Base-by-base conservation (phyloP, 306 rosid genomes). In the Dryas alaskensis region DNA sequence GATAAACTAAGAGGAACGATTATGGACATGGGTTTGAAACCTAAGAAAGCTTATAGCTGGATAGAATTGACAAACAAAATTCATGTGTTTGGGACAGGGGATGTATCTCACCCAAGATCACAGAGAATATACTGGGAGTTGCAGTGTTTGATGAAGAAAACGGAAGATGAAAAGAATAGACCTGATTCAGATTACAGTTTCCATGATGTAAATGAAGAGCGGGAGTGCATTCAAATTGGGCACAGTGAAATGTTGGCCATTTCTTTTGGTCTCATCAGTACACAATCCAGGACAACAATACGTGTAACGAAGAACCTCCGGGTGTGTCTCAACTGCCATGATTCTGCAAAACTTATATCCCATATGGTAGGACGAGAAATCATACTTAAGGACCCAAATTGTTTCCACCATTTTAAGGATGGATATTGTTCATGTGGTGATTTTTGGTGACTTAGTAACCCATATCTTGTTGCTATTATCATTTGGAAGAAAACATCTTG, bases 81-180 rank as follows among this genome's bases (percentile, higher is more conserved):
- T 69, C 97, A 91, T 50, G 90, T 79, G 40, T 91, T 91, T 65
- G 89, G 88, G 40, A 91, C 89, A 1, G 93, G 97, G 53, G 92
- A 91, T 73, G 84, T 80, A 46, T 78, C 92, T 45, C 94, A 89
- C 71, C 92, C 90, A 6, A 74, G 94, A 73, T 87, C 94, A 47
- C 79, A 50, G 63, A 74, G 55, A 77, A 84, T 87, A 65, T 84
- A 81, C 78, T 81, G 78, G 69, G 87, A 86, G 75, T 79, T 91
- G 22, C 81, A 89, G 79, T 39, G 75, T 81, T 66, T 89, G 72
- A 73, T 75, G 81, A 79, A 85, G 81, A 81, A 81, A 81, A 87
- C 88, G 90, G 86, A 82, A 77, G 87, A 51, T 8, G 65, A 81
- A 52, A 85, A 81, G 39, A 9, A 66, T 14, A 68, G 62, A 73